phyloP scores from a whole-genome alignment of 768 basidiomycete species.

The Erythrobasidium yunnanense region DNA sequence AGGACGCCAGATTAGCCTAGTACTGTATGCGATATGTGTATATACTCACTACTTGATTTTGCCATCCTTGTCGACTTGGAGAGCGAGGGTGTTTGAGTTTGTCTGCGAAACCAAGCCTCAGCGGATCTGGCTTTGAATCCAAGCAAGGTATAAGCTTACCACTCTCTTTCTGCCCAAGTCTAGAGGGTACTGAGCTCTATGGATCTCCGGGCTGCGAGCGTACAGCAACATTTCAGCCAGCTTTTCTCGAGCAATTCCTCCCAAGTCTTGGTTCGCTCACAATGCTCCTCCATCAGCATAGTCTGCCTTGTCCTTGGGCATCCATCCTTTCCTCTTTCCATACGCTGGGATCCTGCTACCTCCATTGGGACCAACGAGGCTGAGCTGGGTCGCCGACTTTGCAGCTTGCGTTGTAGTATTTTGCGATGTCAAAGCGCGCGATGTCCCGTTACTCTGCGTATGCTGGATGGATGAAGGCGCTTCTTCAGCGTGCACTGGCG shows the following conservation, averaged over 20 bases:
- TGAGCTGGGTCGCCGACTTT: slow-evolving; percentile 23
- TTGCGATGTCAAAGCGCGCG: not conserved
- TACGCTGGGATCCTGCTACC: slow-evolving; percentile 55
- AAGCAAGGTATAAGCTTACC: slow-evolving; percentile 36
- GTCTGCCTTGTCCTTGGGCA: slow-evolving; percentile 66
- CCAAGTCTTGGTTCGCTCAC: not conserved
- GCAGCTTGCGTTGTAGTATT: not conserved
- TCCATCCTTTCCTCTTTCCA: slow-evolving; percentile 76
- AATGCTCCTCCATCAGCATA: slow-evolving; percentile 50
- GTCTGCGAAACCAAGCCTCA: too few species aligned
- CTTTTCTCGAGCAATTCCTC: not conserved
- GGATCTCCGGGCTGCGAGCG: slow-evolving; percentile 68
- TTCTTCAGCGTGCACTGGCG: slow-evolving; percentile 21
- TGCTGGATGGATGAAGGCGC: not conserved
- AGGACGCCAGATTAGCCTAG: not conserved
- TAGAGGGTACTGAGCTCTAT: slow-evolving; percentile 91
- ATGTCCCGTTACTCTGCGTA: not conserved
- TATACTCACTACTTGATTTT: slow-evolving; percentile 64
- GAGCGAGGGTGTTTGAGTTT: slow-evolving; percentile 72
- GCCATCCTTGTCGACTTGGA: slow-evolving; percentile 92
- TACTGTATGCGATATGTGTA: not conserved
- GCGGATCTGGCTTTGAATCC: too few species aligned
- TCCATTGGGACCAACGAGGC: not conserved
- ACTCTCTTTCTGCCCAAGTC: slow-evolving; percentile 94
- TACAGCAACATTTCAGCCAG: not conserved